Evolutionary conservation across 441 rosid species (phyloP), one percentile per base, ranked within the genome.

Genomic region (Francoa sonchifolia): DNA sequence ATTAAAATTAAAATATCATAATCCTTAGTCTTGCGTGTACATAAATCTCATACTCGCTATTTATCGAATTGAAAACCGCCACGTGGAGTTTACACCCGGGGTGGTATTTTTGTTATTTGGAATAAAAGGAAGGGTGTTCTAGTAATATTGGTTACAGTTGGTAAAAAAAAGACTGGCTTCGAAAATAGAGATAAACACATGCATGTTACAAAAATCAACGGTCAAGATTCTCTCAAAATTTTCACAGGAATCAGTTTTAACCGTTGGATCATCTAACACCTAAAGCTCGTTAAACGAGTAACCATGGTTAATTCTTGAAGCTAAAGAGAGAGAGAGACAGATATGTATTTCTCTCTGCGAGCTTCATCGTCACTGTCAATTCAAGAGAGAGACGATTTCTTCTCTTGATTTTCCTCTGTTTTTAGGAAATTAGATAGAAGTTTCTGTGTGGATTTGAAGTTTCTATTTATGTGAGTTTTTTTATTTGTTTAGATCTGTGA

Each of bases 181-280:
- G 69, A 52, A 62, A 71, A 57, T 56, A 62, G 79, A 59, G 82
- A 84, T 66, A 65, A 65, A 77, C 92, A 68, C 69, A 67, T 73
- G 92, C 88, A 75, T 73, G 81, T 66, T 66, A 47, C 73, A 19
- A 46, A 23, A 42, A 48, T 70, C 65, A 58, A 65, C 72, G 82
- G 75, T 30, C 49, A 21, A 19, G 74, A 70, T 72, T 63, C 65
- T 50, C 57, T 71, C 45, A 39, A 3, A 9, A 33, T 9, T 63
- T 55, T 50, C 29, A 57, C 26, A 40, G 18, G 3, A 19, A 40
- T 5, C 28, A 31, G 36, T 17, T n/a, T 4, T 14, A 10, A 45
- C 80, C 95, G 71, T 67, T 27, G 1, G 79, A 74, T 76, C 57
- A 16, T 13, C 23, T 47, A 19, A n/a, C 22, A 27, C 3, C 16